Evolutionary conservation across 192 early-diverging fungal genomes (phyloP).

Genomic region (Linnemannia elongata): DNA sequence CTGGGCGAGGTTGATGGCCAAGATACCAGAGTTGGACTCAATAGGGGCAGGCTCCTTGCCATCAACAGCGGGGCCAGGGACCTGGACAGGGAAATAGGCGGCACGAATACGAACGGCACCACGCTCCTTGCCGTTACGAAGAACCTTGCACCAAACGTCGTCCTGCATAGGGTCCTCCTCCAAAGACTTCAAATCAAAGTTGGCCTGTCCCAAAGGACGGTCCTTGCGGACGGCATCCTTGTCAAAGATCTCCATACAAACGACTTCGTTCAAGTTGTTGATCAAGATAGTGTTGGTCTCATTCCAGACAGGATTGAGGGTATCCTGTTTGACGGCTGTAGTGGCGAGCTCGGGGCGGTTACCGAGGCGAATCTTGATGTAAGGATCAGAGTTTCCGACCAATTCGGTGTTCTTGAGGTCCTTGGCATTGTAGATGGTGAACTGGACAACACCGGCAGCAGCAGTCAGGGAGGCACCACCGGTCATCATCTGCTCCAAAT

Average conservation of each 20-base stretch:
- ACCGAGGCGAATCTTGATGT: constrained; percentile 79
- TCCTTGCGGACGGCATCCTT: constrained; percentile 83
- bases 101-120: constrained; percentile 43
- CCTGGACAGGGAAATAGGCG: constrained; percentile 45
- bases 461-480: constrained; percentile 71
- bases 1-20: constrained; percentile 76
- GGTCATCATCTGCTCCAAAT: constrained; percentile 83
- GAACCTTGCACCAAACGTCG: constrained; percentile 59
- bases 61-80: constrained; percentile 30
- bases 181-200: constrained; percentile 63
- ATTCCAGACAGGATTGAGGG: constrained; percentile 86
- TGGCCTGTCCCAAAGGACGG: constrained; percentile 74
- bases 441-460: constrained; percentile 88
- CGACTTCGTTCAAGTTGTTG: constrained; percentile 78
- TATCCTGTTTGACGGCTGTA: constrained; percentile 78
- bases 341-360: constrained; percentile 72
- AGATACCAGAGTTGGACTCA: constrained; percentile 72
- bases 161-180: constrained; percentile 60
- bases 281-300: constrained; percentile 84
- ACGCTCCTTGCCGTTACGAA: constrained; percentile 47
- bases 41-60: constrained; percentile 32
- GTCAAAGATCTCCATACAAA: constrained; percentile 88
- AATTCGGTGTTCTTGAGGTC: constrained; percentile 89
- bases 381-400: constrained; percentile 93
- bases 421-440: constrained; percentile 84